Evolutionary conservation across 768 basidiomycete species (phyloP), one percentile per base, ranked within the genome.

Genomic region (Candolleomyces efflorescens): DNA sequence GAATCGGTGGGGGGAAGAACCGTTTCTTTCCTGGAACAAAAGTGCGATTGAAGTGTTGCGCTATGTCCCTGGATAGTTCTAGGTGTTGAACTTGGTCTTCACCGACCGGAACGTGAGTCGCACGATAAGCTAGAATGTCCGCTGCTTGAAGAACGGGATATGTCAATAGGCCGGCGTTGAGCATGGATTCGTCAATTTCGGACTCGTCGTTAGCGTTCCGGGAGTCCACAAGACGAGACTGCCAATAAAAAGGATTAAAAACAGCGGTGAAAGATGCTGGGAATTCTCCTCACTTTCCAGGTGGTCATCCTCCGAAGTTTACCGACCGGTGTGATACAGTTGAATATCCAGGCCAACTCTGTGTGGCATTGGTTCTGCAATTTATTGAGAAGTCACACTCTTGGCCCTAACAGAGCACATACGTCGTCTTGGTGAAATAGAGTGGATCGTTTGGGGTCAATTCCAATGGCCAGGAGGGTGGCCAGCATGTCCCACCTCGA

Each of bases 1-100:
- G 82, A 36, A 79, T 73, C 0, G 95, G 94, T 0, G 90, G 62
- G 0, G 87, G 85, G 65, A 98, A 96, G 60, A 89, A 68, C 0
- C 77, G 74, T 10, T 75, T 71, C 11, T 75, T 71, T 17, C 63
- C 64, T 6, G 66, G 60, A 43, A 74, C 72, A 68, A 85, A 92
- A 17, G 79, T 80, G 7, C 82, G 79, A 68, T 98, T 98, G 75
- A 96, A 96, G 7, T 73, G 75, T 17, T 90, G 84, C 0, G 92
- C 94, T 11, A 97, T 73, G 64, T 95, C 92, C 27, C 93, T 85
- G 17, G 82, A 81, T 0, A 98, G 83, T 65, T 97, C 94, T 43
- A 98, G 81, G 66, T 98, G 96, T 73, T 98, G 96, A 20, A 85
- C 83, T 67, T 98, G 96, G 69, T 98, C 96, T 65, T 98, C 94